Base-by-base conservation (phyloP, 768 basidiomycete genomes). In the Trametes elegans region DNA sequence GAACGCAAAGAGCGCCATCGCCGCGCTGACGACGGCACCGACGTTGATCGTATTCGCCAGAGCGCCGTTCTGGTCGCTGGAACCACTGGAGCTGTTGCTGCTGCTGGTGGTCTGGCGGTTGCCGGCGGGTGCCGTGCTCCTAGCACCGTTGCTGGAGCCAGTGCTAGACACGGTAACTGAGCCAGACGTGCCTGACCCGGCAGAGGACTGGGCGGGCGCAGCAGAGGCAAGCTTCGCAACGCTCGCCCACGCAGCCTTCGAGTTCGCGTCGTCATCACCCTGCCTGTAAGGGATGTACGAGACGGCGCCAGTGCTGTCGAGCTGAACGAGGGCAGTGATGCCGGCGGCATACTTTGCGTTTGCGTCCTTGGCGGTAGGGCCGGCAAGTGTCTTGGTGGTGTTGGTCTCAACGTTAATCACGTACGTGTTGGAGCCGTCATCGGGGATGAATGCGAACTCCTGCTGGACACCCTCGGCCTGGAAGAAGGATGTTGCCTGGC, bases 371-470 rank as follows among this genome's bases (percentile, higher is more conserved):
- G 71, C 70, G 0, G 76, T 63, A 1, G 89, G 88, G 26, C 81
- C 86, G 18, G 79, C 73, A 31, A 90, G 71, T 0, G 74, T 71
- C 57, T 80, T 74, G 2, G 89, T 90, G 7, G 79, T 78, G 72
- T 90, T 90, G 57, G 73, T 78, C 83, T 82, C 75, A 53, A 89
- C 85, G 64, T 89, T 84, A 68, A 90, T 72, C 43, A 92, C 78
- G 62, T 87, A 91, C n/a, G 85, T 84, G 21, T 76, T 74, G 16
- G 80, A 84, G 58, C 82, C 81, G 66, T 92, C 86, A 66, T 85
- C 77, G 18, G 90, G 89, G 55, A 92, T 76, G 71, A 83, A 93
- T 2, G 85, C 87, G 64, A 92, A 85, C 67, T 88, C 83, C 53
- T 84, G 75, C 62, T 89, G 88, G 13, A 85, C 86, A 43, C 78